Evolutionary conservation across 768 basidiomycete species (phyloP).

Genomic region (Mycena crocata): DNA sequence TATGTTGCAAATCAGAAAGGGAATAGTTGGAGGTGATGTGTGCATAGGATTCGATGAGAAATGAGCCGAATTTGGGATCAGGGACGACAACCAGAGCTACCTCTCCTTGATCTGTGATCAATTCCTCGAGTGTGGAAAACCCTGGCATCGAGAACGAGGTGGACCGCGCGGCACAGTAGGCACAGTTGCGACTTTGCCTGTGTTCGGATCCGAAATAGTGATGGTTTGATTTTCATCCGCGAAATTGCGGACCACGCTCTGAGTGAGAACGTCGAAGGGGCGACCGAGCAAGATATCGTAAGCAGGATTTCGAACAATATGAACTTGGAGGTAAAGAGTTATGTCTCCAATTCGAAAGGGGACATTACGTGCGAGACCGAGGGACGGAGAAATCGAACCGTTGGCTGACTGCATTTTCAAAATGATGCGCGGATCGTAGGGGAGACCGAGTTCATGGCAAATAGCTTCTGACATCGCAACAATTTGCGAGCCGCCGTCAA

Average conservation of each 20-base stretch:
- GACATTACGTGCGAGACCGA: slow-evolving; percentile 27
- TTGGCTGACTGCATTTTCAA: slow-evolving; percentile 20
- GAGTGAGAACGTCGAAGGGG: slow-evolving; percentile 19
- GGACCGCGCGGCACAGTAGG: slow-evolving; percentile 15
- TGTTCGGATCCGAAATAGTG: slow-evolving; percentile 19
- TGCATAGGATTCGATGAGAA: slow-evolving; percentile 15
- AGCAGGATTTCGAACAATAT: slow-evolving; percentile 23
- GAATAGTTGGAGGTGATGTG: slow-evolving; percentile 11
- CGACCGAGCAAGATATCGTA: slow-evolving; percentile 27
- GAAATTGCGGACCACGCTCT: slow-evolving; percentile 15
- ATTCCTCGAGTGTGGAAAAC: slow-evolving; percentile 15
- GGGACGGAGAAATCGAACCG: not conserved
- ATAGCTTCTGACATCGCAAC: slow-evolving; percentile 37
- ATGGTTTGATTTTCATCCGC: slow-evolving; percentile 11
- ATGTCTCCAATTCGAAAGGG: slow-evolving; percentile 27
- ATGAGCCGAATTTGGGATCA: not conserved
- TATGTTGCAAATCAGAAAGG: slow-evolving; percentile 2
- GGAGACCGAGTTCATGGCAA: slow-evolving; percentile 13
- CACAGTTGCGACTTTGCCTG: not conserved
- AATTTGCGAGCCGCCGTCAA: slow-evolving; percentile 38
- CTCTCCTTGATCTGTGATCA: slow-evolving; percentile 23
- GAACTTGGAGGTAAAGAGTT: slow-evolving; percentile 22
- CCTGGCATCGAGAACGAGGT: not conserved
- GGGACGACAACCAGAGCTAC: slow-evolving; percentile 2
- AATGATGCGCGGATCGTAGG: slow-evolving; percentile 9